These are phyloP conservation scores for Lactarius evosmus DNA, from an alignment of 768 basidiomycete genomes.

Conservation along the genomic window DNA sequence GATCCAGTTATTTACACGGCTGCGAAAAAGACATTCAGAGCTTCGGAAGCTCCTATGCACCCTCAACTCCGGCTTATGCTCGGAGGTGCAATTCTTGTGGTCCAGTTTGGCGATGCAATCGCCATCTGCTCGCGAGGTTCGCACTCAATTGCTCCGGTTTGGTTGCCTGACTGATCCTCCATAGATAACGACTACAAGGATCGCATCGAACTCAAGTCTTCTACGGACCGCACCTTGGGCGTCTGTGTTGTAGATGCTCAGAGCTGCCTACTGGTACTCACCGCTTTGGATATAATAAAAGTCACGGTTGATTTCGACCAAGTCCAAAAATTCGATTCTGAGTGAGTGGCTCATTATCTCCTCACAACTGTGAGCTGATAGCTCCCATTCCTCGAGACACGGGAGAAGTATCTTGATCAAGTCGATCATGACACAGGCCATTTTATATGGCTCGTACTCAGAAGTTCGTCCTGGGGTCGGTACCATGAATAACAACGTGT, in stretches of 20 bases:
- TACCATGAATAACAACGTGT: neutral
- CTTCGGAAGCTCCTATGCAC: constrained; percentile 65
- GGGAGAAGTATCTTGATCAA: constrained; percentile 68
- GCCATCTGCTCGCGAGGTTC: constrained; percentile 66
- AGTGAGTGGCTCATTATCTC: constrained; percentile 43
- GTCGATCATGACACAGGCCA: constrained; percentile 80
- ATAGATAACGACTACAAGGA: constrained; percentile 69
- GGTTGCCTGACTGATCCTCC: constrained; percentile 2
- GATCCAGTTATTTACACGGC: constrained; percentile 1
- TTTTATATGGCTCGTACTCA: constrained; percentile 67
- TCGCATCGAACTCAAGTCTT: constrained; percentile 66
- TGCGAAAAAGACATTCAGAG: constrained; percentile 49
- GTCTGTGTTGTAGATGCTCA: constrained; percentile 56
- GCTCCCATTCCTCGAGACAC: constrained; percentile 39
- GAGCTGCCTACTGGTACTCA: constrained; percentile 54
- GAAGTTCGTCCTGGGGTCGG: constrained; percentile 41
- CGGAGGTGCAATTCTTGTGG: constrained; percentile 55
- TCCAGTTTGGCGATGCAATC: constrained; percentile 76
- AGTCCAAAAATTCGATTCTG: constrained; percentile 56
- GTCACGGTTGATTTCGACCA: constrained; percentile 58
- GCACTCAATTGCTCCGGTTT: constrained; percentile 5
- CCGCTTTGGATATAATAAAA: constrained; percentile 69
- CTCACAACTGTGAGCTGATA: neutral
- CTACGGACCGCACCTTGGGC: constrained; percentile 65
- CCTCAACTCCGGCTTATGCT: constrained; percentile 60